Percentiles rank a stretch among this genome's conserved stretches.
Evolutionary conservation across 2,329 filamentous ascomycete genomes (phyloP).

Genomic region (Claviceps sp.): DNA sequence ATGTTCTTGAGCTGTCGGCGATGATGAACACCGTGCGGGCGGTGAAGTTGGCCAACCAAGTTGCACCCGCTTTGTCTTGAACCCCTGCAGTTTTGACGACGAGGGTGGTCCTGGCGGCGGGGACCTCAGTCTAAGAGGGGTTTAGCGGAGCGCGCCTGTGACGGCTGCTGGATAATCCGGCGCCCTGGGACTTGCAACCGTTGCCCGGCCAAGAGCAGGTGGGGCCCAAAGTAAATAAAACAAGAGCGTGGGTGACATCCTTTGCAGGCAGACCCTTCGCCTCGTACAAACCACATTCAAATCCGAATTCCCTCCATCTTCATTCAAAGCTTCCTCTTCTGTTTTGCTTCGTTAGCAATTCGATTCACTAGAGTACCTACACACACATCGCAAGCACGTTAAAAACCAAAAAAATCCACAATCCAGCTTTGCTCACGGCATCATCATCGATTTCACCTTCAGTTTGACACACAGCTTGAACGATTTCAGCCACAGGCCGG

Average conservation of each 20-base stretch:
- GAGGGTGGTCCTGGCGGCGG: neutral
- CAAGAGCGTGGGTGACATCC: conserved; percentile 14
- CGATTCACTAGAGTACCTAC: neutral
- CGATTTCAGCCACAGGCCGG: conserved; percentile 24
- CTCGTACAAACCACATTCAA: conserved; percentile 13
- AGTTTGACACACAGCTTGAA: conserved; percentile 23
- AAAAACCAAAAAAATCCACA: neutral
- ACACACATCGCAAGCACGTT: neutral
- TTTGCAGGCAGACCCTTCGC: conserved; percentile 10
- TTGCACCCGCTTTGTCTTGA: too few relatives aligned
- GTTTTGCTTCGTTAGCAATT: conserved; percentile 8
- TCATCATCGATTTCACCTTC: conserved; percentile 22
- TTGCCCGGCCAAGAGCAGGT: conserved; percentile 24
- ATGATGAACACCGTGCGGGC: neutral
- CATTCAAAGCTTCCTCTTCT: neutral
- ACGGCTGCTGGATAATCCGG: conserved; percentile 8
- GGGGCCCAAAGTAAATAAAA: conserved; percentile 35
- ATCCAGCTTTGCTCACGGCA: conserved; percentile 26
- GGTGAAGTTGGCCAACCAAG: neutral
- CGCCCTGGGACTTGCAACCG: conserved; percentile 5
- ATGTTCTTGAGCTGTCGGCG: neutral
- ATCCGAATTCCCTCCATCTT: conserved; percentile 8
- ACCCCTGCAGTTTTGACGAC: neutral
- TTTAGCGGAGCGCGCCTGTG: neutral
- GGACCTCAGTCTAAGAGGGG: neutral